A percentile compares a stretch with the other conserved stretches of the same genome.
Conservation (phyloP, 345 rosid species). For the Luvunga scandens region DNA sequence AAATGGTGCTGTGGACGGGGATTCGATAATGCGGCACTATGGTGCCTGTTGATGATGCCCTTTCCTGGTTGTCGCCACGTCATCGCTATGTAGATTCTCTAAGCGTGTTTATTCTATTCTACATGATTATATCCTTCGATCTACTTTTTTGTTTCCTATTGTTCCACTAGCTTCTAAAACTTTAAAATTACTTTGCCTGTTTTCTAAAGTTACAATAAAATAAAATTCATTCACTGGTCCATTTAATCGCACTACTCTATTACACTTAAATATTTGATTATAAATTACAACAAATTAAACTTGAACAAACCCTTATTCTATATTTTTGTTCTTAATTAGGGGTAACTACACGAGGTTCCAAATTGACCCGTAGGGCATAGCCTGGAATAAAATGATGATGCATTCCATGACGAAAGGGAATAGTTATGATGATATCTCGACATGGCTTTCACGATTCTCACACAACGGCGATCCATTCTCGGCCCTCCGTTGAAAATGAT, state of each 20-base stretch:
- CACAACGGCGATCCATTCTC: background rate
- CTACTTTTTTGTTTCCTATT: background rate
- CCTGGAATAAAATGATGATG: background rate
- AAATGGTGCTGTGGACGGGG: background rate
- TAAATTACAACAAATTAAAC: too few relatives aligned
- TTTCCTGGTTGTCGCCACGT: slow-evolving; percentile 8
- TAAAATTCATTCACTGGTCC: too few relatives aligned
- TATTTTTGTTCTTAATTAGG: too few relatives aligned
- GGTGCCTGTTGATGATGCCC: background rate
- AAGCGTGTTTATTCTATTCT: background rate
- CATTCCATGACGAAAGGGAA: background rate
- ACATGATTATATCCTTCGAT: background rate
- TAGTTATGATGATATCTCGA: background rate
- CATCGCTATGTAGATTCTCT: background rate
- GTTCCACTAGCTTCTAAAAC: too few relatives aligned
- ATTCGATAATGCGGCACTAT: background rate
- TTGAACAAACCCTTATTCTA: too few relatives aligned
- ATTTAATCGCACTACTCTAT: too few relatives aligned
- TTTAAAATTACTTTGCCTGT: too few relatives aligned
- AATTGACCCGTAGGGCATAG: background rate
- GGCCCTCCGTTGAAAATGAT: background rate
- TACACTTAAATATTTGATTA: too few relatives aligned
- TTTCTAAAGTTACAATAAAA: too few relatives aligned
- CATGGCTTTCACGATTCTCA: background rate
- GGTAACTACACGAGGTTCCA: background rate